Conservation (phyloP, 495 filamentous ascomycete species). For the Aspergillus panamensis region DNA sequence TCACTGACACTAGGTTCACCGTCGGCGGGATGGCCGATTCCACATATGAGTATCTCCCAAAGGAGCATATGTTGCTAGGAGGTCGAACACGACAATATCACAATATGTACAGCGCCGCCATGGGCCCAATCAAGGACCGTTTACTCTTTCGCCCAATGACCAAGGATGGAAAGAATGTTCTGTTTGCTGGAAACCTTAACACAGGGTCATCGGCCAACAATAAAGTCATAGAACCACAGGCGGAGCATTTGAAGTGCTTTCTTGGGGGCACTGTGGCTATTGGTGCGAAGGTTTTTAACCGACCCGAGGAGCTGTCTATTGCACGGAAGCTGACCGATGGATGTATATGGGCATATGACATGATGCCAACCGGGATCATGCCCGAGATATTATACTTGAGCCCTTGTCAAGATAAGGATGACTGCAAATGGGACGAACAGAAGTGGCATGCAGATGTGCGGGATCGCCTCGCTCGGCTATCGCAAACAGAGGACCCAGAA, state of each 20-base stretch:
- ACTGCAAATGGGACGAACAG: conserved; percentile 55
- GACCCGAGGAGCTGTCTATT: conserved; percentile 49
- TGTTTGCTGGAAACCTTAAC: conserved; percentile 62
- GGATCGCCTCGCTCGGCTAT: conserved; percentile 17
- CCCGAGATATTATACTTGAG: conserved; percentile 55
- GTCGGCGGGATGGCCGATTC: conserved; percentile 90
- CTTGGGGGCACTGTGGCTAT: conserved; percentile 60
- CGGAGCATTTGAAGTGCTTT: conserved; percentile 60
- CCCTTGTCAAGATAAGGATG: conserved; percentile 43
- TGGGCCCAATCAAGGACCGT: conserved; percentile 66
- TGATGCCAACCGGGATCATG: conserved; percentile 57
- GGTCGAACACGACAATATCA: conserved; percentile 73
- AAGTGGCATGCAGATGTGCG: conserved; percentile 46
- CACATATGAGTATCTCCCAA: conserved; percentile 96
- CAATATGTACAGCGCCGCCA: conserved; percentile 70
- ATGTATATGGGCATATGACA: conserved; percentile 58
- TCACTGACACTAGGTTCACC: conserved; percentile 56
- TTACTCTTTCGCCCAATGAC: conserved; percentile 82
- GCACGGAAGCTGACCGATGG: conserved; percentile 55
- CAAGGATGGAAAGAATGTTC: conserved; percentile 67
- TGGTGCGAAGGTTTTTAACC: conserved; percentile 56
- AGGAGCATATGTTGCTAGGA: conserved; percentile 71
- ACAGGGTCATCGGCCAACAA: background rate
- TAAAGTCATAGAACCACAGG: conserved; percentile 35
- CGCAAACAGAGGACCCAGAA: conserved; percentile 25